Evolutionary conservation across 495 filamentous ascomycete genomes (phyloP).

Genomic region (Podospora bellae-mahoneyi): DNA sequence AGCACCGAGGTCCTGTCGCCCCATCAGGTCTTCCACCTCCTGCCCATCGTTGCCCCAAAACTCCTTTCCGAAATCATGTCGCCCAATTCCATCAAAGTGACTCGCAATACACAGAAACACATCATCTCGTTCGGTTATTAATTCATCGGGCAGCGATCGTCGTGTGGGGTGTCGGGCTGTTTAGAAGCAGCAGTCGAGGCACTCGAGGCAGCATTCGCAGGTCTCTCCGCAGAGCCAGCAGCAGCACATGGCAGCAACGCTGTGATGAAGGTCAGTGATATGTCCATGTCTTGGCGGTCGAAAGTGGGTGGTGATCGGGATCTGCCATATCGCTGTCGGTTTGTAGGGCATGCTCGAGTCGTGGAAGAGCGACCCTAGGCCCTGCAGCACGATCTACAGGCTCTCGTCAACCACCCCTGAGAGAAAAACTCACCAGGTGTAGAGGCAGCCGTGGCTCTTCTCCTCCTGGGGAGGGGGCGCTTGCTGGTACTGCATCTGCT

Average conservation of each 20-base stretch:
- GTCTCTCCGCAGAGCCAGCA: slow-evolving; percentile 30
- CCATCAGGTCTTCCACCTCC: too few relatives aligned
- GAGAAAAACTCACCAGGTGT: slow-evolving; percentile 19
- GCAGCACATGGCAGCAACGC: slow-evolving; percentile 27
- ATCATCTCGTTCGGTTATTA: too few relatives aligned
- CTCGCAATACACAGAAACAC: too few relatives aligned
- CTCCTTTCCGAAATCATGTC: too few relatives aligned
- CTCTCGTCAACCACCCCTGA: neutral
- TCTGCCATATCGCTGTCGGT: neutral
- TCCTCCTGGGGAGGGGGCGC: slow-evolving; percentile 26
- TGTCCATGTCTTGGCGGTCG: neutral
- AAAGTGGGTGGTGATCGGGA: neutral
- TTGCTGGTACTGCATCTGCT: slow-evolving; percentile 22
- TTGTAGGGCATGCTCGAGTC: neutral
- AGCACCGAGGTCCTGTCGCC: too few relatives aligned
- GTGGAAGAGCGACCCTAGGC: neutral
- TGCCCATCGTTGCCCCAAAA: too few relatives aligned
- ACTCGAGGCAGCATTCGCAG: slow-evolving; percentile 29
- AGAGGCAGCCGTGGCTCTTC: slow-evolving; percentile 30
- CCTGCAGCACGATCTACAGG: neutral
- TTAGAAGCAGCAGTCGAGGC: slow-evolving; percentile 27
- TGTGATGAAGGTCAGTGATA: neutral
- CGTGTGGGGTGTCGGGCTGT: neutral
- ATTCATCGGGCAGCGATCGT: neutral
- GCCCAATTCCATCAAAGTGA: too few relatives aligned